Evolutionary conservation across 2,329 filamentous ascomycete species (phyloP).

Genomic region (Apiospora marii): DNA sequence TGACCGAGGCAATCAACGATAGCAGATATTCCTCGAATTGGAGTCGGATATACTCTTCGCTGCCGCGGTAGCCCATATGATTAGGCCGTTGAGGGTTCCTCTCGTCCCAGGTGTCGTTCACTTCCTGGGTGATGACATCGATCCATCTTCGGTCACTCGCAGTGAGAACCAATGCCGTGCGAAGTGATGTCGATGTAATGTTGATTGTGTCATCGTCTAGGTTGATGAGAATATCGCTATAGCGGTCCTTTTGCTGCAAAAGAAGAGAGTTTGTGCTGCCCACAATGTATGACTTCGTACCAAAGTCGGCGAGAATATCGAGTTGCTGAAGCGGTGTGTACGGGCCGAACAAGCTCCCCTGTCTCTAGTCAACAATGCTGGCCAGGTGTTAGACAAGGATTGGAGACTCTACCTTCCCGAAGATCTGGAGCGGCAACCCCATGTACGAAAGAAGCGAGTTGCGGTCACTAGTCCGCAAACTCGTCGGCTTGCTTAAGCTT

Average conservation of each 20-base stretch:
- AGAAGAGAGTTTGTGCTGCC: conserved; percentile 96
- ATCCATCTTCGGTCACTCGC: conserved; percentile 94
- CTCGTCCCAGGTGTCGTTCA: conserved; percentile 97
- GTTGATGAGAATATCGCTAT: conserved; percentile 93
- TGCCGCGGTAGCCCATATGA: conserved; percentile 92
- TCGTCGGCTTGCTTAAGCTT: conserved; percentile 78
- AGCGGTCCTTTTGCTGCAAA: conserved; percentile 91
- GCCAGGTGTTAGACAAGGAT: neutral
- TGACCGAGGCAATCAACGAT: conserved; percentile 85
- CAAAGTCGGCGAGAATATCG: conserved; percentile 89
- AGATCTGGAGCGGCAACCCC: conserved; percentile 93
- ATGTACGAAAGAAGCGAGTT: conserved; percentile 90
- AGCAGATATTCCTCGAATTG: conserved; percentile 98
- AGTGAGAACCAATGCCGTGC: conserved; percentile 78
- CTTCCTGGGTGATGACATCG: conserved; percentile 90
- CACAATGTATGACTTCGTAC: conserved; percentile 96
- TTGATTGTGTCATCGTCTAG: conserved; percentile 89
- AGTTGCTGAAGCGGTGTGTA: conserved; percentile 97
- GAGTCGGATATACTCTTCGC: conserved; percentile 95
- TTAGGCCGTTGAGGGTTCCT: conserved; percentile 88
- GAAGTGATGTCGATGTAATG: conserved; percentile 82
- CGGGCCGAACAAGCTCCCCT: conserved; percentile 93
- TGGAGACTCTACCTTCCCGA: conserved; percentile 73
- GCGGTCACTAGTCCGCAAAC: conserved; percentile 89
- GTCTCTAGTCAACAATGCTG: conserved; percentile 22